These are phyloP conservation scores for Somion occarium DNA, from an alignment of 1,284 basidiomycete genomes.

Conservation along the genomic window DNA sequence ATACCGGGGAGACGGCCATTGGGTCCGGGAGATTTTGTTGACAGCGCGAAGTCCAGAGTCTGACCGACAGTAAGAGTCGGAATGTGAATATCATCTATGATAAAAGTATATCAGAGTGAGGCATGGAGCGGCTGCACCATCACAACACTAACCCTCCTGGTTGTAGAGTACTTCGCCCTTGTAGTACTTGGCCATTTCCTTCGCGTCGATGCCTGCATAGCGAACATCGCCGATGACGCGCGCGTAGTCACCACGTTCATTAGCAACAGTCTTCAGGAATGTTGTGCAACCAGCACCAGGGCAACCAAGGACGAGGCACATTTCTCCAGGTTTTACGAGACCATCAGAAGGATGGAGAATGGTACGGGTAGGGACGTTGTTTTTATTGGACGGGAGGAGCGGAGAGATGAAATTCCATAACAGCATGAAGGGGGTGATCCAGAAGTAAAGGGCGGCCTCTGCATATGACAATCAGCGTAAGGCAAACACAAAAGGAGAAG, in stretches of 20 bases:
- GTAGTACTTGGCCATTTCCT: slow-evolving; percentile 62
- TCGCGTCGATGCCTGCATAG: slow-evolving; percentile 69
- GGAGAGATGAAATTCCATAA: slow-evolving; percentile 45
- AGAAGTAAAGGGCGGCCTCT: slow-evolving; percentile 59
- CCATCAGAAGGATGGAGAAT: slow-evolving; percentile 61
- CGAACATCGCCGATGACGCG: slow-evolving; percentile 59
- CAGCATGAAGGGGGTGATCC: slow-evolving; percentile 46
- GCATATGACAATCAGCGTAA: slow-evolving; percentile 20
- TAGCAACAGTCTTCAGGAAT: slow-evolving; percentile 75
- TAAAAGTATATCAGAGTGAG: too few relatives aligned
- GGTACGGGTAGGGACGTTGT: slow-evolving; percentile 42
- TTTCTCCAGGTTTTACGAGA: slow-evolving; percentile 57
- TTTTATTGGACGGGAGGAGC: slow-evolving; percentile 52
- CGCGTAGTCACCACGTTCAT: slow-evolving; percentile 61
- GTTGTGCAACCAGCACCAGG: slow-evolving; percentile 82
- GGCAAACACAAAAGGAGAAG: slow-evolving; percentile 6
- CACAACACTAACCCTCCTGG: slow-evolving; percentile 52
- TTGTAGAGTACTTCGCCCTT: slow-evolving; percentile 88
- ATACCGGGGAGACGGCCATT: slow-evolving; percentile 69
- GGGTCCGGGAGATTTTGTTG: slow-evolving; percentile 62
- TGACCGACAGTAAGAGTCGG: slow-evolving; percentile 75
- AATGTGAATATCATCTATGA: slow-evolving; percentile 76
- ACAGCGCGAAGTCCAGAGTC: slow-evolving; percentile 64
- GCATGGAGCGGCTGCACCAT: too few relatives aligned
- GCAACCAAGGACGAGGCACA: slow-evolving; percentile 73